A percentile compares a stretch with the other conserved stretches of the same genome.
phyloP scores from a whole-genome alignment of 768 basidiomycete species.

The Auricularia heimuer region DNA sequence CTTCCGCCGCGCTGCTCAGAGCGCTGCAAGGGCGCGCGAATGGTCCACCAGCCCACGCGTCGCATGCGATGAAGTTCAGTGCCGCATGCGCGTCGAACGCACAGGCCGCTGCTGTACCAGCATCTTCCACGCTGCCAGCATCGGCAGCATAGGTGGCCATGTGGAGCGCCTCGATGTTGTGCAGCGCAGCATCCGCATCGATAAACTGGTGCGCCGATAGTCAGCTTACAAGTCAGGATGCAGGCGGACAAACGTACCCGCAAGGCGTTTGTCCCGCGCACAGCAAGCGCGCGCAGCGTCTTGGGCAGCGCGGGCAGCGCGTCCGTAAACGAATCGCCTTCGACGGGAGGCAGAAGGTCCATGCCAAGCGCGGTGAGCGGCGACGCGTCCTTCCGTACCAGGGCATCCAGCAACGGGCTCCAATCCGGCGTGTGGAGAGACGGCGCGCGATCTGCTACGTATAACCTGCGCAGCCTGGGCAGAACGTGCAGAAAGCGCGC shows the following conservation, averaged over 20 bases:
- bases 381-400: neutral
- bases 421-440: neutral
- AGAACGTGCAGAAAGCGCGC: neutral
- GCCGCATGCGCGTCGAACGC: no score
- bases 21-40: no score
- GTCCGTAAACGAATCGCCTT: neutral
- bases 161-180: no score
- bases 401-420: neutral
- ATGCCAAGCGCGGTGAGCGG: neutral
- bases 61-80: no score
- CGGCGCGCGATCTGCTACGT: neutral
- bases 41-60: no score
- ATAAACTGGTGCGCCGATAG: neutral
- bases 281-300: neutral
- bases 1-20: no score
- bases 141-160: no score
- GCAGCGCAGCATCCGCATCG: neutral
- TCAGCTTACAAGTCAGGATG: neutral
- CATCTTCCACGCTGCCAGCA: no score
- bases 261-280: neutral
- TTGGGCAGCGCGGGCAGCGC: neutral
- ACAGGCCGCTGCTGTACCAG: no score
- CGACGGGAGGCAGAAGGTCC: neutral
- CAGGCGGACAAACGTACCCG: neutral
- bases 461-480: neutral